Evolutionary conservation across 78 protist genomes (phyloP).

Genomic region (Salpingoeca rosetta): DNA sequence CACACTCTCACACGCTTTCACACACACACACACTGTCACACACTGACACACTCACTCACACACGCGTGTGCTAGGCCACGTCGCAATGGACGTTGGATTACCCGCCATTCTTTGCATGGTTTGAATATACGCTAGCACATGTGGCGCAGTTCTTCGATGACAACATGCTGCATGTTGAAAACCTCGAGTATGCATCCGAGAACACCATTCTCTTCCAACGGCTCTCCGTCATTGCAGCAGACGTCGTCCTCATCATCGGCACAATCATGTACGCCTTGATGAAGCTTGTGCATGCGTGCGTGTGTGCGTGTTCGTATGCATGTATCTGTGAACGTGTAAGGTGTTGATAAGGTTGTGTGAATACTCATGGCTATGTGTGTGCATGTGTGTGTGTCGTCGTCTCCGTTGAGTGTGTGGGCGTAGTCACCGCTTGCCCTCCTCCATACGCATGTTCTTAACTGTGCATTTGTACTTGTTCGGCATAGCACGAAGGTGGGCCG

Average conservation of each 20-base stretch:
- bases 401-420: not conserved
- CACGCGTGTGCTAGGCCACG: conserved; percentile 23
- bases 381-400: not conserved
- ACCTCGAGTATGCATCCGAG: conserved; percentile 22
- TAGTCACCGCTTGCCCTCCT: too few species aligned
- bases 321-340: too few species aligned
- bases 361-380: too few species aligned
- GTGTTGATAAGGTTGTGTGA: too few species aligned
- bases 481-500: too few species aligned
- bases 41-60: too few species aligned
- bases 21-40: too few species aligned
- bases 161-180: conserved; percentile 43
- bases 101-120: conserved; percentile 95
- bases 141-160: conserved; percentile 53
- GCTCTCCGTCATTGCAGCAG: conserved; percentile 51
- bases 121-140: conserved; percentile 58
- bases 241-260: conserved; percentile 27
- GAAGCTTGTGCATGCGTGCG: not conserved
- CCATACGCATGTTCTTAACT: too few species aligned
- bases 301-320: too few species aligned
- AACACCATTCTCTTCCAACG: conserved; percentile 67
- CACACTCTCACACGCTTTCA: not conserved
- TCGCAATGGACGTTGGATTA: conserved; percentile 93
- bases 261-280: not conserved
- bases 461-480: too few species aligned